Evolutionary conservation across 176 grass and related monocot species (phyloP).

Genomic region (Bromus sterilis): DNA sequence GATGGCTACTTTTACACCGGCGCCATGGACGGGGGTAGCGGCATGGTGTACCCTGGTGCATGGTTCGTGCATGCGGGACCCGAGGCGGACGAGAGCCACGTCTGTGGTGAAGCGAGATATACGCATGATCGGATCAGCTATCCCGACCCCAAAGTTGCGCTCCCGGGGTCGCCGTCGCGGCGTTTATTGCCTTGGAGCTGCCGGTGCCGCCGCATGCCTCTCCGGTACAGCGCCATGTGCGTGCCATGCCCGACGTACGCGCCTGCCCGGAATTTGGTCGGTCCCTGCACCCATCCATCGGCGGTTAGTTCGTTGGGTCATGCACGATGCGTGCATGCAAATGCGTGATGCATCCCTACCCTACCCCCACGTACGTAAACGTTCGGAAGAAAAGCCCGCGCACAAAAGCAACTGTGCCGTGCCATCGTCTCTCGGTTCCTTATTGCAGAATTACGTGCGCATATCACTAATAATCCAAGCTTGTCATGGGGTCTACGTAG

Average conservation of each 20-base stretch:
- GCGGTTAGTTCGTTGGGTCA: constrained; percentile 33
- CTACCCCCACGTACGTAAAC: not conserved
- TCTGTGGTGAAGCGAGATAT: not conserved
- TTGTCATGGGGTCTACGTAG: too few species aligned
- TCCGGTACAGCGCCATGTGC: constrained; percentile 22
- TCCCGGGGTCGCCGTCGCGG: constrained; percentile 32
- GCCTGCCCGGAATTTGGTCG: not conserved
- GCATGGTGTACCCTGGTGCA: too few species aligned
- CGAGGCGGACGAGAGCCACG: constrained; percentile 1
- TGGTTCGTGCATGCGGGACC: not conserved
- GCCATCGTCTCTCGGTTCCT: not conserved
- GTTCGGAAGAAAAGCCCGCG: not conserved
- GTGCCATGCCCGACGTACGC: not conserved
- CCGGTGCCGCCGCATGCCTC: not conserved
- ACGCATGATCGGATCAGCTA: not conserved
- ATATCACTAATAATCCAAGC: too few species aligned
- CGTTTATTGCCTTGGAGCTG: constrained; percentile 25
- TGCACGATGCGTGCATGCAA: not conserved
- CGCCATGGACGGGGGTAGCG: too few species aligned
- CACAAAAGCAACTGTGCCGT: not conserved
- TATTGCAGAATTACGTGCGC: not conserved
- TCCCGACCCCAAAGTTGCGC: not conserved
- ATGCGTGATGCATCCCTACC: not conserved
- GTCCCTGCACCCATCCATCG: not conserved
- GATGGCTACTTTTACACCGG: not conserved